Evolutionary conservation across 306 rosid genomes (phyloP).

Genomic region (Begonia masoniana): DNA sequence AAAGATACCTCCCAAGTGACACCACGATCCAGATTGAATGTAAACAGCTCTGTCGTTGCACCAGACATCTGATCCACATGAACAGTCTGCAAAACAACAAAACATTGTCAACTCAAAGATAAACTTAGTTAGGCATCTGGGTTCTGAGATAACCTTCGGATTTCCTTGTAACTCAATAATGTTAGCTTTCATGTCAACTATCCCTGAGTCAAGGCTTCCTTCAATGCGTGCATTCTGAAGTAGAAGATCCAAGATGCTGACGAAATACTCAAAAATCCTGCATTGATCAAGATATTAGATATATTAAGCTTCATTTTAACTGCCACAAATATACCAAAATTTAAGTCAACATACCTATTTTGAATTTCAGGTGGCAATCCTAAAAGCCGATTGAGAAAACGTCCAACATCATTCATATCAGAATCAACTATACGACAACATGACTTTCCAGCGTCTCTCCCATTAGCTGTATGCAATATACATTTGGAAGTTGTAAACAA

Average conservation of each 20-base stretch:
- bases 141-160: slow-evolving; percentile 56
- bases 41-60: slow-evolving; percentile 80
- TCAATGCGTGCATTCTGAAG: slow-evolving; percentile 88
- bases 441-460: slow-evolving; percentile 55
- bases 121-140: background rate
- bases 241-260: slow-evolving; percentile 86
- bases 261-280: slow-evolving; percentile 88
- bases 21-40: slow-evolving; percentile 93
- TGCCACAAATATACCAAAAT: slow-evolving; percentile 14
- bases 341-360: slow-evolving; percentile 49
- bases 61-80: slow-evolving; percentile 85
- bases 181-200: slow-evolving; percentile 92
- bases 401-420: slow-evolving; percentile 93
- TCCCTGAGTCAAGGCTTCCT: slow-evolving; percentile 95
- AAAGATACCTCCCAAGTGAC: slow-evolving; percentile 76
- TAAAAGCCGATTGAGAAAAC: slow-evolving; percentile 89
- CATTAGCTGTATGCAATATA: slow-evolving; percentile 38
- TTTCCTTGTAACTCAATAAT: slow-evolving; percentile 69
- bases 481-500: background rate
- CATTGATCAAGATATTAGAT: slow-evolving; percentile 14
- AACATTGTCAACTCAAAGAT: slow-evolving; percentile 11
- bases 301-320: slow-evolving; percentile 17
- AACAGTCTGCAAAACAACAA: slow-evolving; percentile 51
- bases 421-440: slow-evolving; percentile 85
- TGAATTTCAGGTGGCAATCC: slow-evolving; percentile 92